Percentiles rank a stretch among this genome's conserved stretches.
Evolutionary conservation across 108 stramenopile genomes (phyloP).

Genomic region (Fragilaria crotonensis): DNA sequence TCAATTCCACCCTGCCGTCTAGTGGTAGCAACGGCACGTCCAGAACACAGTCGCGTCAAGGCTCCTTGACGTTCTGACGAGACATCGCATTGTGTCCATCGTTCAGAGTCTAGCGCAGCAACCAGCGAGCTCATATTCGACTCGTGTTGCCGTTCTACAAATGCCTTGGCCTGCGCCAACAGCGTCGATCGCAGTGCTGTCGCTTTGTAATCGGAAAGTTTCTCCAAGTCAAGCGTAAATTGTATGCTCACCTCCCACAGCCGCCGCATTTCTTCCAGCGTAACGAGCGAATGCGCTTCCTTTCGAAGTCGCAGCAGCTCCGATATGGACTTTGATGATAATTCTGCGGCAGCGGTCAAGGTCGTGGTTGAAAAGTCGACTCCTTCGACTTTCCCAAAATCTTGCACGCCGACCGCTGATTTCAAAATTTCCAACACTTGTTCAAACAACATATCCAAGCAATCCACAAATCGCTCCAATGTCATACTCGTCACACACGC

Average conservation of each 20-base stretch:
- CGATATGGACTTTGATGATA: slow-evolving; percentile 74
- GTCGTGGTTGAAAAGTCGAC: slow-evolving; percentile 2
- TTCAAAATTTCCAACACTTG: slow-evolving; percentile 60
- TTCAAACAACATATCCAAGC: slow-evolving; percentile 82
- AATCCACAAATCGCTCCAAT: slow-evolving; percentile 70
- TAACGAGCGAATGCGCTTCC: slow-evolving; percentile 75
- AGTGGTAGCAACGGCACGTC: slow-evolving; percentile 51
- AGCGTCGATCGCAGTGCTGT: slow-evolving; percentile 85
- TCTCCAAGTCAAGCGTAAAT: slow-evolving; percentile 74
- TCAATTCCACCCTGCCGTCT: slow-evolving; percentile 9
- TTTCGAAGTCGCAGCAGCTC: slow-evolving; percentile 76
- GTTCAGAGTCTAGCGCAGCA: slow-evolving; percentile 88
- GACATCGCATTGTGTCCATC: slow-evolving; percentile 89
- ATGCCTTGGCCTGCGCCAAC: slow-evolving; percentile 84
- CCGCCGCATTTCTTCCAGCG: slow-evolving; percentile 73
- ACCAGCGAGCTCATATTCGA: slow-evolving; percentile 81
- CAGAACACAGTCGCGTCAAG: slow-evolving; percentile 68
- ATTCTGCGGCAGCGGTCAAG: slow-evolving; percentile 59
- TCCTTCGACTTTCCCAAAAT: slow-evolving; percentile 47
- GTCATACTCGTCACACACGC: slow-evolving; percentile 71
- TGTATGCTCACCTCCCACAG: slow-evolving; percentile 77
- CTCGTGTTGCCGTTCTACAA: slow-evolving; percentile 89
- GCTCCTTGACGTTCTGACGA: slow-evolving; percentile 68
- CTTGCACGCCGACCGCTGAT: slow-evolving; percentile 52
- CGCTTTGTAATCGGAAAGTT: slow-evolving; percentile 57